Evolutionary conservation across 2,329 filamentous ascomycete genomes (phyloP).

Genomic region (Ramularia collo-cygni): DNA sequence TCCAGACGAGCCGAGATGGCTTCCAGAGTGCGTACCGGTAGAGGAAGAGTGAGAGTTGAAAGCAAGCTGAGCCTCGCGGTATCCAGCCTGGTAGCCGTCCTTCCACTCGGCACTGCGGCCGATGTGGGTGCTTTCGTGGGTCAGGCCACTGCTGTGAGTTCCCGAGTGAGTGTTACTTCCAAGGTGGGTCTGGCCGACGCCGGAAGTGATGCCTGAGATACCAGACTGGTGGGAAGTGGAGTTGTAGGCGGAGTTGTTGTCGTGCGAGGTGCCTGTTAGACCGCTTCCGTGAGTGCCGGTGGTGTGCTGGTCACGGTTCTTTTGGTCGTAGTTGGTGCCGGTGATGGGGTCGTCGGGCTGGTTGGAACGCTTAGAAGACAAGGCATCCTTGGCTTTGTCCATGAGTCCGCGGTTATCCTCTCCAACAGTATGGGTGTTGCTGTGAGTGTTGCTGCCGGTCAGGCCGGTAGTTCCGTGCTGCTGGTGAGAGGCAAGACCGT

Average conservation of each 20-base stretch:
- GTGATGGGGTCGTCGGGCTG: constrained; percentile 12
- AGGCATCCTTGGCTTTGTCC: constrained; percentile 14
- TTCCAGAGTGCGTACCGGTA: too few relatives aligned
- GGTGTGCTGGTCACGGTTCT: constrained; percentile 1
- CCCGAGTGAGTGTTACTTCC: constrained; percentile 1
- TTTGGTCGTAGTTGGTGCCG: constrained; percentile 9
- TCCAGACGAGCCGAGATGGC: background rate
- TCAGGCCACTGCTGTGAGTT: background rate
- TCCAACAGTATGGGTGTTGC: background rate
- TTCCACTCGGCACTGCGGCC: background rate
- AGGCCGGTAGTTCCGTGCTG: background rate
- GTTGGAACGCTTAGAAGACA: constrained; percentile 6
- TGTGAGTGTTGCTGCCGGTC: constrained; percentile 6
- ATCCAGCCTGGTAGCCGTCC: background rate
- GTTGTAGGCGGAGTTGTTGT: background rate
- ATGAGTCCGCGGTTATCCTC: constrained; percentile 10
- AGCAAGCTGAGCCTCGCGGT: background rate
- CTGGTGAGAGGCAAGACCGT: constrained; percentile 2
- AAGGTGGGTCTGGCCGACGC: background rate
- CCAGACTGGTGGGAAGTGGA: background rate
- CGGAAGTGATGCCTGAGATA: background rate
- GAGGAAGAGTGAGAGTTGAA: background rate
- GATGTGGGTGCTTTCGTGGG: background rate
- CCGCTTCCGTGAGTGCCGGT: background rate
- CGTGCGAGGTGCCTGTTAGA: background rate